phyloP scores from a whole-genome alignment of 345 rosid species.

The Dovyalis caffra region DNA sequence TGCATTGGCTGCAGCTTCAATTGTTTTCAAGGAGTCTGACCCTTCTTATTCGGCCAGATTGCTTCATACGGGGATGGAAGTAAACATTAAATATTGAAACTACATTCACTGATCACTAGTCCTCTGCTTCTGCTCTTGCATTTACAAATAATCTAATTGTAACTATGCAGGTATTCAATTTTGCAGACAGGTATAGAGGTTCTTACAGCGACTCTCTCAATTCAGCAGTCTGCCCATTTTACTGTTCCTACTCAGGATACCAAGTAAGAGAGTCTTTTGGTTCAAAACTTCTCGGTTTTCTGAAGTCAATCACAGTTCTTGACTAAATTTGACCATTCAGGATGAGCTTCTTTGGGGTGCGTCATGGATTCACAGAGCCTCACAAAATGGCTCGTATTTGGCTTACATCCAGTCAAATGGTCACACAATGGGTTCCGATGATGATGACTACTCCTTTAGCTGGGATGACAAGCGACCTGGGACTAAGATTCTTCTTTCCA shows the following conservation, averaged over 20 bases:
- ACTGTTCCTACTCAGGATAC: slow-evolving; percentile 71
- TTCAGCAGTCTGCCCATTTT: slow-evolving; percentile 71
- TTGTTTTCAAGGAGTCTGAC: slow-evolving; percentile 81
- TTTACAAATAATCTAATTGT: slow-evolving; percentile 4
- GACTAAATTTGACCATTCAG: slow-evolving; percentile 27
- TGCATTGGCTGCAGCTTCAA: slow-evolving; percentile 87
- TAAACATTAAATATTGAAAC: slow-evolving; percentile 9
- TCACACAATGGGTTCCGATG: slow-evolving; percentile 75
- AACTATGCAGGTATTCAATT: slow-evolving; percentile 59
- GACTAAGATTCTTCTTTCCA: slow-evolving; percentile 85
- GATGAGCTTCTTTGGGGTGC: slow-evolving; percentile 98
- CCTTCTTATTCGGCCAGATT: slow-evolving; percentile 73
- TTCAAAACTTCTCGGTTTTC: neutral
- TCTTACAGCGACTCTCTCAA: slow-evolving; percentile 62
- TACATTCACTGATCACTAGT: neutral
- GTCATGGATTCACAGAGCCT: slow-evolving; percentile 92
- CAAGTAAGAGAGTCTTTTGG: slow-evolving; percentile 42
- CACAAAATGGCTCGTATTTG: slow-evolving; percentile 60
- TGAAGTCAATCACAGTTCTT: neutral
- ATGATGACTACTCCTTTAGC: slow-evolving; percentile 81
- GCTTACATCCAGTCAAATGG: slow-evolving; percentile 79
- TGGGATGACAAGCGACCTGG: slow-evolving; percentile 99
- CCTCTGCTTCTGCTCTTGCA: neutral
- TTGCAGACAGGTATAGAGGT: slow-evolving; percentile 68
- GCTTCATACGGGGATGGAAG: slow-evolving; percentile 56